phyloP scores from a whole-genome alignment of 257 asterid species.

The Apocynum venetum region DNA sequence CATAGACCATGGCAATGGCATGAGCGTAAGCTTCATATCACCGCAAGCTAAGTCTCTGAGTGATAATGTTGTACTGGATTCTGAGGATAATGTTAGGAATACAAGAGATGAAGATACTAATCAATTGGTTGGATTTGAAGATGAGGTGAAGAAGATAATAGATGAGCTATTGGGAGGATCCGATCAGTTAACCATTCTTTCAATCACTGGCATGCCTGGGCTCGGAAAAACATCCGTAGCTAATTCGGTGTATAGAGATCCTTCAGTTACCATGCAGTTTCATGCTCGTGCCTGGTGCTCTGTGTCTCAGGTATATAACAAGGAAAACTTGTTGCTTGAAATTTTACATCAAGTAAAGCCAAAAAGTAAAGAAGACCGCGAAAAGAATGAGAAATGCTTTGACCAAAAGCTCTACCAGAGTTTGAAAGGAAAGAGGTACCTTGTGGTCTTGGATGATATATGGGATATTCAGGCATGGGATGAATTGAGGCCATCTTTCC shows the following conservation, averaged over 20 bases:
- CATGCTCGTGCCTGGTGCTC: background rate
- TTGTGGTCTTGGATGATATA: constrained; percentile 23
- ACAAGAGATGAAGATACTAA: background rate
- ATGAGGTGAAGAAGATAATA: background rate
- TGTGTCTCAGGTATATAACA: constrained; percentile 11
- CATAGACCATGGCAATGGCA: background rate
- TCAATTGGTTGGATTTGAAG: background rate
- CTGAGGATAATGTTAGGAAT: background rate
- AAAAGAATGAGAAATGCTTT: background rate
- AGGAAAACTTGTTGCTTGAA: background rate
- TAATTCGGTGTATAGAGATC: background rate
- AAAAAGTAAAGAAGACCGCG: background rate
- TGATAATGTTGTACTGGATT: background rate
- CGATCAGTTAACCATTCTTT: background rate
- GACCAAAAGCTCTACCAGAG: constrained; percentile 2
- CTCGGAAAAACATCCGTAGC: constrained; percentile 12
- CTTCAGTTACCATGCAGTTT: background rate
- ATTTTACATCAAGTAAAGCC: background rate
- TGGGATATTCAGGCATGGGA: constrained; percentile 20
- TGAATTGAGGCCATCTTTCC: constrained; percentile 8
- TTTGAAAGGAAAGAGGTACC: constrained; percentile 15
- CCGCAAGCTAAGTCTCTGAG: background rate
- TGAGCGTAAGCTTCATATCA: background rate
- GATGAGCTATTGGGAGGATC: background rate
- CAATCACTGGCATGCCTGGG: constrained; percentile 20